These are phyloP conservation scores for Pichia sp. DNA, from an alignment of 1,139 yeast genomes.

Conservation along the genomic window DNA sequence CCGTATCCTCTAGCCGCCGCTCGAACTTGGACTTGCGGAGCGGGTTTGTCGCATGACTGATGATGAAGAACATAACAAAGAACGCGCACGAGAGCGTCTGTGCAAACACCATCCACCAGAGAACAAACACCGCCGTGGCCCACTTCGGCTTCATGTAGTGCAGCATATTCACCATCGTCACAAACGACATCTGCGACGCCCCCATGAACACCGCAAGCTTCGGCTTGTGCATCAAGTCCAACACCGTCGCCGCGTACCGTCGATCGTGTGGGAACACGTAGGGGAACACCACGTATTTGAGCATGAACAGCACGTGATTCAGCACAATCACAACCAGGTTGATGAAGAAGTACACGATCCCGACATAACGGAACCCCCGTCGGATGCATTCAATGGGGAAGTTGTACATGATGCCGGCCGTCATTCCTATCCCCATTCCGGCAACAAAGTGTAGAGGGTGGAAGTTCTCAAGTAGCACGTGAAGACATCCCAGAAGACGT, in stretches of 20 bases:
- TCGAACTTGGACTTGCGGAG: conserved; percentile 22
- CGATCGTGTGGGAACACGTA: conserved; percentile 8
- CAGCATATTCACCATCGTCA: conserved; percentile 58
- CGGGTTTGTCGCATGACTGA: conserved; percentile 14
- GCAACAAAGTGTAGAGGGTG: conserved; percentile 64
- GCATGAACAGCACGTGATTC: conserved; percentile 38
- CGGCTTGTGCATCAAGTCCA: conserved; percentile 42
- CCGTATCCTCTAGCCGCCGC: not conserved
- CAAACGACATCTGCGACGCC: conserved; percentile 72
- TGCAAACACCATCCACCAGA: conserved; percentile 67
- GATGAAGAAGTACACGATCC: conserved; percentile 48
- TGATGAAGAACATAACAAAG: conserved; percentile 8
- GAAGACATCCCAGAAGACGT: conserved; percentile 12
- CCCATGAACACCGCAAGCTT: conserved; percentile 56
- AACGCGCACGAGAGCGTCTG: conserved; percentile 39
- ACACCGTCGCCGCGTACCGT: conserved; percentile 34
- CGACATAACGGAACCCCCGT: conserved; percentile 38
- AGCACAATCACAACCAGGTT: conserved; percentile 47
- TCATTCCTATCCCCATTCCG: conserved; percentile 83
- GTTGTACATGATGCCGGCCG: conserved; percentile 52
- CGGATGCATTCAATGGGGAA: conserved; percentile 56
- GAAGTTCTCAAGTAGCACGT: conserved; percentile 33
- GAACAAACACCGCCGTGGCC: conserved; percentile 45
- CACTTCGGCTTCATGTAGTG: conserved; percentile 33
- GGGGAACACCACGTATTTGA: conserved; percentile 36